These are phyloP conservation scores for Ananas comosus DNA, from an alignment of 176 grass and related monocot genomes.

Conservation along the genomic window DNA sequence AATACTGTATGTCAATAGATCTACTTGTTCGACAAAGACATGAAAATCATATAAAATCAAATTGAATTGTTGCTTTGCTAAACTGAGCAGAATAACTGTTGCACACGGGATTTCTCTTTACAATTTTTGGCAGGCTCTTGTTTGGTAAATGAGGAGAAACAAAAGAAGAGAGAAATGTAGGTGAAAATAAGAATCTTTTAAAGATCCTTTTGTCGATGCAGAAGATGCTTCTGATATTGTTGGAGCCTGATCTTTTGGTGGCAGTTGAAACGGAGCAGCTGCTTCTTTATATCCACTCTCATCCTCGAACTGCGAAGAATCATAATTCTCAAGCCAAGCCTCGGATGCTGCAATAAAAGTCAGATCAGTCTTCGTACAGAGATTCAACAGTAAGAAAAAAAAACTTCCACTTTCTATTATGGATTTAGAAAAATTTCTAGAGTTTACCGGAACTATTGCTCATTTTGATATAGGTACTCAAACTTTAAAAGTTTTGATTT, in stretches of 20 bases:
- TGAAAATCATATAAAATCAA: too few species aligned
- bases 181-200: conserved; percentile 3
- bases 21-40: not conserved
- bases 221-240: conserved; percentile 17
- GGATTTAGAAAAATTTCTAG: too few species aligned
- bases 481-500: too few species aligned
- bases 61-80: too few species aligned
- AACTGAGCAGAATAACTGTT: not conserved
- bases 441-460: too few species aligned
- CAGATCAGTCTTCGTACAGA: not conserved
- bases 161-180: conserved; percentile 6
- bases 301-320: conserved; percentile 25
- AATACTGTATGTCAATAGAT: conserved; percentile 23
- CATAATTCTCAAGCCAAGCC: conserved; percentile 33
- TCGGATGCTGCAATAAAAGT: conserved; percentile 35
- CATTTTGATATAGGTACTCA: too few species aligned
- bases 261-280: conserved; percentile 12
- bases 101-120: not conserved
- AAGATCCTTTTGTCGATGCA: conserved; percentile 5
- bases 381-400: too few species aligned
- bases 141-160: conserved; percentile 3
- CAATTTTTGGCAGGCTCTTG: not conserved
- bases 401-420: too few species aligned
- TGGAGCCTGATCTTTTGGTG: conserved; percentile 14
- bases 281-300: conserved; percentile 26